Percentiles rank a stretch among this genome's conserved stretches.
Conservation (phyloP, 768 basidiomycete genomes). For the Kwoniella dejecticola region DNA sequence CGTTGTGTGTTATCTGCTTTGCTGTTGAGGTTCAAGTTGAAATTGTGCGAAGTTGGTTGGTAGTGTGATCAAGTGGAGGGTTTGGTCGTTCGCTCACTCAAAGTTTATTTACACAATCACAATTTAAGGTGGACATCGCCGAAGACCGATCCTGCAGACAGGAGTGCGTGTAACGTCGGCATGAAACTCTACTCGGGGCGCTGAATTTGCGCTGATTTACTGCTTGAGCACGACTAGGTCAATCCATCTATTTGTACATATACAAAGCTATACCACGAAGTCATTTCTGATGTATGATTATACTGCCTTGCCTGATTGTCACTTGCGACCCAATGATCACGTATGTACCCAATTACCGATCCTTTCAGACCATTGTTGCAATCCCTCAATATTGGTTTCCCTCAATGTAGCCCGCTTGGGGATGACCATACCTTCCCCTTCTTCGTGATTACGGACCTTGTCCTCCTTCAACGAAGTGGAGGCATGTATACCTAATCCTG, state of each 20-base stretch:
- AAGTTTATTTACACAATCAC: background rate
- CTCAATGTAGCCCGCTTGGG: slow-evolving; percentile 41
- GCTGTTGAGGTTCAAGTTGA: background rate
- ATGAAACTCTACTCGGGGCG: background rate
- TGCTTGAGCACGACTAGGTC: background rate
- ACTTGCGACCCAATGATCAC: too few species aligned
- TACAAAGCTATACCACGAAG: background rate
- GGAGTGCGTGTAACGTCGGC: background rate
- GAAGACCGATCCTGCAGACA: background rate
- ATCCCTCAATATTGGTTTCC: slow-evolving; percentile 31
- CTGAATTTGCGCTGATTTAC: background rate
- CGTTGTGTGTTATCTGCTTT: background rate
- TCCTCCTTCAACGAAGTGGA: slow-evolving; percentile 4
- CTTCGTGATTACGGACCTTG: slow-evolving; percentile 17
- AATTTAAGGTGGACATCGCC: background rate
- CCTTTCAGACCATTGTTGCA: slow-evolving; percentile 39
- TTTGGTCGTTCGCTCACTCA: background rate
- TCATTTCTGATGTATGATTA: background rate
- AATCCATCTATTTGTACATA: slow-evolving; percentile 5
- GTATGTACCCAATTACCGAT: slow-evolving; percentile 38
- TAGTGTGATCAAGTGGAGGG: background rate
- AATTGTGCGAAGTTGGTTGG: background rate
- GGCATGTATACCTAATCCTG: slow-evolving; percentile 73
- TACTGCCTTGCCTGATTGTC: background rate
- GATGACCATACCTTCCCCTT: slow-evolving; percentile 37